Percentiles rank a stretch among this genome's conserved stretches.
Conservation (phyloP, 805 yeast genomes). For the Nakazawaea anatomiae region DNA sequence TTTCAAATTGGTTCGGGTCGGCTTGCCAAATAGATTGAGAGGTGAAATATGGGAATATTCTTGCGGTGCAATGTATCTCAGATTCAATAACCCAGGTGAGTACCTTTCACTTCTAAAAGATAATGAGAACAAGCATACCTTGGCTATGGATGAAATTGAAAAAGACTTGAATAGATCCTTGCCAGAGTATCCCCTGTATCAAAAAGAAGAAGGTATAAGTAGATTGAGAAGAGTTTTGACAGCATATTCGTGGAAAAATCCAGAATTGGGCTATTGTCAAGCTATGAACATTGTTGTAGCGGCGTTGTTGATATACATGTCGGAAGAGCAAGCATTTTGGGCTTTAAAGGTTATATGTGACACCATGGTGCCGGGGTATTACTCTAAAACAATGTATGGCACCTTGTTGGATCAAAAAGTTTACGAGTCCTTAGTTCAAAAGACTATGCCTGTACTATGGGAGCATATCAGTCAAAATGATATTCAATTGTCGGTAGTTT, state of each 20-base stretch:
- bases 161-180: slow-evolving; percentile 91
- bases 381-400: slow-evolving; percentile 96
- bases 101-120: slow-evolving; percentile 55
- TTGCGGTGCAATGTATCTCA: slow-evolving; percentile 74
- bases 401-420: slow-evolving; percentile 91
- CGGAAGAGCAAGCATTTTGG: slow-evolving; percentile 98
- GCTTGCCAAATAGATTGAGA: slow-evolving; percentile 87
- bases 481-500: slow-evolving; percentile 87
- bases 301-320: slow-evolving; percentile 72
- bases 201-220: slow-evolving; percentile 75
- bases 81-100: slow-evolving; percentile 56
- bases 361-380: slow-evolving; percentile 86
- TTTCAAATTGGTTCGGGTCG: slow-evolving; percentile 79
- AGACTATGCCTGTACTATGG: slow-evolving; percentile 85
- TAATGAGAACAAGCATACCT: slow-evolving; percentile 58
- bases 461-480: slow-evolving; percentile 73
- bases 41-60: slow-evolving; percentile 96
- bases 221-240: slow-evolving; percentile 83
- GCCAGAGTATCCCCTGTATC: slow-evolving; percentile 96
- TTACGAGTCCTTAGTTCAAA: slow-evolving; percentile 83
- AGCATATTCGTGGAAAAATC: slow-evolving; percentile 95
- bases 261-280: slow-evolving; percentile 96
- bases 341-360: slow-evolving; percentile 77
- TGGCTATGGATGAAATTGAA: slow-evolving; percentile 94
- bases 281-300: slow-evolving; percentile 96